A percentile compares a stretch with the other conserved stretches of the same genome.
Evolutionary conservation across 805 yeast species (phyloP).

Genomic region (Pichia insulana): DNA sequence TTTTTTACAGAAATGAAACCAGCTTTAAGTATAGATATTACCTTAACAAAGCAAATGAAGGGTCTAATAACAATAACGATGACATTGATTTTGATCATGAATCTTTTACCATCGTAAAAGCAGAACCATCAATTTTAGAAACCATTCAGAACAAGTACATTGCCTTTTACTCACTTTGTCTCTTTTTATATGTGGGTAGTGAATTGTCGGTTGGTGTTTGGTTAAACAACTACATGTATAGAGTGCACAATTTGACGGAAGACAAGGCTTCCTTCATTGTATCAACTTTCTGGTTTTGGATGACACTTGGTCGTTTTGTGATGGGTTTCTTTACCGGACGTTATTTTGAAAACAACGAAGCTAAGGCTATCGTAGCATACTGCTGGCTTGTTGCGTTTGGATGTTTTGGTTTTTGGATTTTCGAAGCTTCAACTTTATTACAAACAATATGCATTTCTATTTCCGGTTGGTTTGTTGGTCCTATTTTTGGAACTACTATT

Average conservation of each 20-base stretch:
- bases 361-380: constrained; percentile 35
- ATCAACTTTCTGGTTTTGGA: constrained; percentile 42
- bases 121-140: constrained; percentile 13
- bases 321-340: constrained; percentile 42
- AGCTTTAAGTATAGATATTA: constrained; percentile 34
- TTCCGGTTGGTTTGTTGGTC: constrained; percentile 45
- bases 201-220: constrained; percentile 47
- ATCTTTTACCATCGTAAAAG: constrained; percentile 1
- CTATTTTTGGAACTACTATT: constrained; percentile 59
- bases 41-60: constrained; percentile 3
- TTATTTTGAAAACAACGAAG: constrained; percentile 30
- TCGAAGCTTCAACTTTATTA: constrained; percentile 15
- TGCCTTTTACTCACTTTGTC: constrained; percentile 32
- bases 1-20: constrained; percentile 35
- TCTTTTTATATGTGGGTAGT: constrained; percentile 44
- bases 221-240: constrained; percentile 39
- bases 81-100: constrained; percentile 6
- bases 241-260: constrained; percentile 32
- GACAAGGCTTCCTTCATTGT: constrained; percentile 38
- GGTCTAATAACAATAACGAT: constrained; percentile 13
- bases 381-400: constrained; percentile 28
- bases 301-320: constrained; percentile 39
- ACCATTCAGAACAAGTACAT: constrained; percentile 30
- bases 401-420: constrained; percentile 27
- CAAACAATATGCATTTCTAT: constrained; percentile 31